Base-by-base conservation (phyloP, 805 yeast species). In the Kodamaea jinghongensis region DNA sequence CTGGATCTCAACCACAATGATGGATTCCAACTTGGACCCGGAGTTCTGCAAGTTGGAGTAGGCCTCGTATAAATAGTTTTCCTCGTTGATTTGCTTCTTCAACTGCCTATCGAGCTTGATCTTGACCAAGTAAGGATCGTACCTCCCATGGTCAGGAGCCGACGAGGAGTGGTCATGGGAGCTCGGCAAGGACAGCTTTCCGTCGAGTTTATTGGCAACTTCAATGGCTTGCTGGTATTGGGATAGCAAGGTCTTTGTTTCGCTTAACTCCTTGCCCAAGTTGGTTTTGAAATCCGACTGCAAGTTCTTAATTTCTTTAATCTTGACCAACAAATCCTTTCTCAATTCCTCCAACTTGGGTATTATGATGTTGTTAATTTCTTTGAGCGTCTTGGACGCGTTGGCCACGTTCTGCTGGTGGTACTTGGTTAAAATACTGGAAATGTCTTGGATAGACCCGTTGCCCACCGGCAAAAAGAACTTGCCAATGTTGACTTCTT, bases 41-140 rank as follows among this genome's bases (percentile, higher is more conserved):
- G 96, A 83, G 27, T 79, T 78, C 66, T 91, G 96, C 49, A 90
- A 73, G 61, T 91, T 90, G 49, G 81, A 71, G 58, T 77, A 91
- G 0, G 97, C 96, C 58, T 90, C 96, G 55, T 88, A 87, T 34
- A 91, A 69, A 54, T 81, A 84, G 61, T 83, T 84, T 60, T 91
- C 97, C 61, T 88, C 96, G 13, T 74, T 73, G 32, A 91, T 61
- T 58, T 88, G 96, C 49, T 75, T 76, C 51, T 76, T 81, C 53
- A 93, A 77, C 60, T 84, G 91, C 55, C 79, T 73, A 51, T 91
- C 96, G 48, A 91, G 68, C 29, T 71, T 63, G 31, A 79, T 65
- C 58, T 86, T 86, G 34, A 86, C 72, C 44, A 93, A 61, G 53
- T 79, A 89, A 2, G 99, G 98, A 59, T 91, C 99, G 50, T 78